Evolutionary conservation across 176 grass and related monocot species (phyloP), one percentile per base, ranked within the genome.

Genomic region (Eragrostis nindensis): DNA sequence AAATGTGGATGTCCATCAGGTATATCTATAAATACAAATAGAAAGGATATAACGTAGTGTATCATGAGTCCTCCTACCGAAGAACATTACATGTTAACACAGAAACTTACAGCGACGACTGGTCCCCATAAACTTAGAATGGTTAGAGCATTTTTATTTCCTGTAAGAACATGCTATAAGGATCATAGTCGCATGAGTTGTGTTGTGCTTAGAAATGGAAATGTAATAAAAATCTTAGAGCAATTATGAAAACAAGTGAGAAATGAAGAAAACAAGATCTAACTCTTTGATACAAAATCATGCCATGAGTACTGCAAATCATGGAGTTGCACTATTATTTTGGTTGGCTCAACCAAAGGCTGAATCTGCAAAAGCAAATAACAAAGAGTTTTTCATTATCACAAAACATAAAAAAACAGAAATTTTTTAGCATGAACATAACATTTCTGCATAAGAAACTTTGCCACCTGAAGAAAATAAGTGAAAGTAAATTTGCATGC

Each of bases 1-100:
- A 98, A 85, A 98, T 98, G 43, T 93, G 90, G 69, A 98, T 94
- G 74, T 98, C 95, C 95, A 98, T 93, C 80, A 95, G 61, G 55
- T 98, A 98, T 86, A 98, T 91, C 95, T 98, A 77, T 54, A 73
- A 22, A 80, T 55, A 80, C 26, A 72, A 59, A 91, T 16, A 74
- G 32, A 42, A 67, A 76, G 62, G 13, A 42, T 27, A 59, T 63
- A 43, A 76, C 81, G 43, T 53, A 69, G 49, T 17, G 42, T 80
- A 65, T 39, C 32, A 1, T 36, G 32, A 36, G 32, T 9, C 22
- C 73, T 36, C 4, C 32, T 75, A 24, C 72, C 70, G 53, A 76
- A 66, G 7, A 65, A 68, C 56, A 32, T 79, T 56, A 42, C 18
- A 76, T 36, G 49, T 75, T 29, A 75, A 70, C 53, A 73, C 19